Evolutionary conservation across 2,329 filamentous ascomycete genomes (phyloP).

Genomic region (Chrysoporthe austroafricana): DNA sequence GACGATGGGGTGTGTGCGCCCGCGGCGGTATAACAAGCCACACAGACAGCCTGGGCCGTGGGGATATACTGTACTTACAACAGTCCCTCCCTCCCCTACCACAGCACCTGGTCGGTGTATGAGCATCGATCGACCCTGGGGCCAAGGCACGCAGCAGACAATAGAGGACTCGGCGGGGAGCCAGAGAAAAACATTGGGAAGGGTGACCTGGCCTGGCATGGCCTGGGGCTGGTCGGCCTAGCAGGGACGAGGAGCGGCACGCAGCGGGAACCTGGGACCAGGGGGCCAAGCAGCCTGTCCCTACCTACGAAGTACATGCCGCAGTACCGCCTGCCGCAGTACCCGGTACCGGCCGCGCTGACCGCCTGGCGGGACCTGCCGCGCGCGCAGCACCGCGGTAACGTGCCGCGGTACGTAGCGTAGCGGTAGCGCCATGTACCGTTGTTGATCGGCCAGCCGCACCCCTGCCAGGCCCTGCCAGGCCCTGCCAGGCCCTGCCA

Average conservation of each 20-base stretch:
- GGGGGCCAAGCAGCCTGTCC: background rate
- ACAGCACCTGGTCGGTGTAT: too few relatives aligned
- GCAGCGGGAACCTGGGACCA: background rate
- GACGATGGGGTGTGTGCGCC: background rate
- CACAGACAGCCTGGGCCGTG: background rate
- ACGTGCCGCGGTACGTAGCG: background rate
- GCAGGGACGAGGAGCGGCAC: slow-evolving; percentile 2
- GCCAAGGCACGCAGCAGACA: too few relatives aligned
- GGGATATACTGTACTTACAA: background rate
- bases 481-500: too few relatives aligned
- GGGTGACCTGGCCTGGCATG: background rate
- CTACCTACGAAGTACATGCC: too few relatives aligned
- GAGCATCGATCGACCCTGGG: too few relatives aligned
- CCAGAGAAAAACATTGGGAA: background rate
- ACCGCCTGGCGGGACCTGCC: slow-evolving; percentile 1
- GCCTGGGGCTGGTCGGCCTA: background rate
- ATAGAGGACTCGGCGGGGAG: too few relatives aligned
- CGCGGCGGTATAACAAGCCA: background rate
- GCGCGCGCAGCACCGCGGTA: too few relatives aligned
- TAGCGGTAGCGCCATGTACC: background rate
- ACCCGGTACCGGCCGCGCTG: background rate
- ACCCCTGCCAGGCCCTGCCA: background rate
- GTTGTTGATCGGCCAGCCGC: background rate
- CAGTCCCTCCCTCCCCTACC: too few relatives aligned
- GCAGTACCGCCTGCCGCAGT: too few relatives aligned